These are phyloP conservation scores for Stagonosporopsis rhizophila DNA, from an alignment of 2,329 filamentous ascomycete genomes.

Conservation along the genomic window DNA sequence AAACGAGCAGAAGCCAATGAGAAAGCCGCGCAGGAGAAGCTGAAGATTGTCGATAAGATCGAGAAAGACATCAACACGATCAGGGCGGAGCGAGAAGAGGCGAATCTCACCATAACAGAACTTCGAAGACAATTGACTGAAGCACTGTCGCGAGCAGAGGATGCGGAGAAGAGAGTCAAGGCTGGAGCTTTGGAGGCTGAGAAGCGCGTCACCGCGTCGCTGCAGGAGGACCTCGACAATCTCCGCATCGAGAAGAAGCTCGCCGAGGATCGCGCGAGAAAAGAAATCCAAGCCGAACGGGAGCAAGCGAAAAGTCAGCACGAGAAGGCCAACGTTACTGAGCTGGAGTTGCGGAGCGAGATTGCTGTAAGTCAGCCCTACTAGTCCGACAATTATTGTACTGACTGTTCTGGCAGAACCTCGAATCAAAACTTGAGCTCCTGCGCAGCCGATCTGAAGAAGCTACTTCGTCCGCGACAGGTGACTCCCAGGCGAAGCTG, in stretches of 20 bases:
- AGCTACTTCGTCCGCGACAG: conserved; percentile 79
- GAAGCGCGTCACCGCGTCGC: conserved; percentile 60
- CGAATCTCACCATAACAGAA: conserved; percentile 70
- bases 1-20: conserved; percentile 66
- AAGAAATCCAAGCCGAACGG: conserved; percentile 73
- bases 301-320: conserved; percentile 76
- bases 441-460: conserved; percentile 88
- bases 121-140: conserved; percentile 74
- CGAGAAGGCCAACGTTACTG: conserved; percentile 71
- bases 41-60: conserved; percentile 59
- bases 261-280: conserved; percentile 71
- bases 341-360: conserved; percentile 83
- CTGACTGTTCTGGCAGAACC: conserved; percentile 58
- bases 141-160: conserved; percentile 70
- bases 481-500: conserved; percentile 87
- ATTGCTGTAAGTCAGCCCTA: conserved; percentile 55
- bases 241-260: conserved; percentile 78
- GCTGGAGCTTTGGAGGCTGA: conserved; percentile 73
- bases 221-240: conserved; percentile 71
- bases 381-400: background rate
- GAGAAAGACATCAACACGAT: conserved; percentile 67
- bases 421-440: conserved; percentile 90
- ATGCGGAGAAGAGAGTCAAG: conserved; percentile 70
- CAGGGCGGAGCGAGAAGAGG: conserved; percentile 68
- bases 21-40: conserved; percentile 63